A percentile compares a stretch with the other conserved stretches of the same genome.
phyloP scores from a whole-genome alignment of 345 rosid species.

The Brassica nigra region DNA sequence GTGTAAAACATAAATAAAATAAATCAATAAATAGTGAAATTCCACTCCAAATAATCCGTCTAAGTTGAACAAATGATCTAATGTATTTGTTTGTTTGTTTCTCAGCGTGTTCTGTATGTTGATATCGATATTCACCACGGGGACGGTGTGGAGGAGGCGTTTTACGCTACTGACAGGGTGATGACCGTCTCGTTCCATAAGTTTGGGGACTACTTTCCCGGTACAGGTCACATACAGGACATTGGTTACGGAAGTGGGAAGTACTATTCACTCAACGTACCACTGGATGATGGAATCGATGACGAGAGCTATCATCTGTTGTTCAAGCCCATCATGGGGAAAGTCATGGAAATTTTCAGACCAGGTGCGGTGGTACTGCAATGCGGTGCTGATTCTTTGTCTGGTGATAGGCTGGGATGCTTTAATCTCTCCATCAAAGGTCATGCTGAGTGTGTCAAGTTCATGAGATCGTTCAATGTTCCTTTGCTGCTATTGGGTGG shows the following conservation, averaged over 20 bases:
- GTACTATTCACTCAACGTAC: conserved; percentile 69
- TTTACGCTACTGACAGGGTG: conserved; percentile 71
- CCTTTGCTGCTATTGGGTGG: conserved; percentile 70
- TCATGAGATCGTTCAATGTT: conserved; percentile 76
- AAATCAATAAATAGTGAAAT: not conserved
- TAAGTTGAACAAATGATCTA: not conserved
- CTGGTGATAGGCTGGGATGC: conserved; percentile 76
- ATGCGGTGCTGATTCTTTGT: conserved; percentile 69
- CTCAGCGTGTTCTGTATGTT: conserved; percentile 62
- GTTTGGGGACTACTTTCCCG: conserved; percentile 71
- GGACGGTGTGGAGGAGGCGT: conserved; percentile 77
- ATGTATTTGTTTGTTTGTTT: not conserved
- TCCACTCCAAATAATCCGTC: not conserved
- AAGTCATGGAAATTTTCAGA: conserved; percentile 65
- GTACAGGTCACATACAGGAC: conserved; percentile 64
- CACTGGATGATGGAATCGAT: conserved; percentile 72
- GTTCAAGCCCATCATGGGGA: conserved; percentile 65
- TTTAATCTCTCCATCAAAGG: conserved; percentile 75
- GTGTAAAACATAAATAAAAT: not conserved
- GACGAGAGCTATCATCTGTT: conserved; percentile 73
- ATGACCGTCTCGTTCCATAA: conserved; percentile 77
- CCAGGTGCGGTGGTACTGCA: conserved; percentile 74
- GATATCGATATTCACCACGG: conserved; percentile 76
- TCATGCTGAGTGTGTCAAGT: conserved; percentile 75
- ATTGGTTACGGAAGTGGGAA: conserved; percentile 58